These are phyloP conservation scores for Phytophthora ohioensis DNA, from an alignment of 352 stramenopile genomes.

Conservation along the genomic window DNA sequence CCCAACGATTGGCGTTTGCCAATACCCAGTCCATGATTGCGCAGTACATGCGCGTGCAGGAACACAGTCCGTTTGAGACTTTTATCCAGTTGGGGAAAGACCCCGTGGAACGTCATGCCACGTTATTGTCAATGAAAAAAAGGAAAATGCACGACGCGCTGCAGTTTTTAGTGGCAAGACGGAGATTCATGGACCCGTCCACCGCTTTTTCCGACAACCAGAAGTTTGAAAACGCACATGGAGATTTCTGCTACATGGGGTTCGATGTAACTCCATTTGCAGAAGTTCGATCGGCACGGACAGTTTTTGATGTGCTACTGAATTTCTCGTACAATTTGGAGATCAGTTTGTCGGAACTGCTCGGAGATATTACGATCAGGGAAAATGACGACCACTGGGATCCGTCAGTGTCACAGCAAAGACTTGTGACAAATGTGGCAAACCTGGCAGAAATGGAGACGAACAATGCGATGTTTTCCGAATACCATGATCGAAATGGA, in stretches of 20 bases:
- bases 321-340: constrained; percentile 64
- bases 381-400: constrained; percentile 59
- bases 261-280: constrained; percentile 66
- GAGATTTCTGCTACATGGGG: constrained; percentile 51
- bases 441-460: constrained; percentile 50
- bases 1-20: constrained; percentile 48
- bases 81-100: constrained; percentile 51
- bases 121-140: constrained; percentile 48
- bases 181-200: constrained; percentile 43
- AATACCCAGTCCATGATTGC: constrained; percentile 51
- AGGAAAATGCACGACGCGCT: constrained; percentile 48
- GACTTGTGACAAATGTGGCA: constrained; percentile 46
- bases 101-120: constrained; percentile 37
- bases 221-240: constrained; percentile 51
- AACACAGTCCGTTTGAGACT: constrained; percentile 48
- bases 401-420: constrained; percentile 48
- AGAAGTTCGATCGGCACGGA: constrained; percentile 31
- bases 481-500: constrained; percentile 41
- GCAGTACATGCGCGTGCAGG: constrained; percentile 53
- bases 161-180: constrained; percentile 44
- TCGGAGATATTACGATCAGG: constrained; percentile 61
- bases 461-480: constrained; percentile 52
- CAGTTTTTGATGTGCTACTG: constrained; percentile 55
- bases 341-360: constrained; percentile 55
- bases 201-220: constrained; percentile 51